Conservation (phyloP, 768 basidiomycete genomes). For the Pleurotus salmoneostramineus region DNA sequence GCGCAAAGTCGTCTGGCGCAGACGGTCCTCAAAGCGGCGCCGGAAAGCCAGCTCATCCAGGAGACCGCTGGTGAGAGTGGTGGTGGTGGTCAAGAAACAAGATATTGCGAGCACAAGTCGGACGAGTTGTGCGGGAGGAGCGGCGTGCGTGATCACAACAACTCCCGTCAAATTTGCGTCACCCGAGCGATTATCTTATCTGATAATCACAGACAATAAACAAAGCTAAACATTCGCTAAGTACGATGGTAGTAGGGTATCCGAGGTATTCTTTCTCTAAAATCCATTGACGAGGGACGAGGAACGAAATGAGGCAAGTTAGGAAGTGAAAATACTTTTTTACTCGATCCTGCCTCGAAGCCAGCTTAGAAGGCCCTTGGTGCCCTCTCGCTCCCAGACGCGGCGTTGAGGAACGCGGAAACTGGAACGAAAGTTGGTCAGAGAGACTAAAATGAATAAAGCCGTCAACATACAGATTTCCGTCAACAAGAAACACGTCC, state of each 20-base stretch:
- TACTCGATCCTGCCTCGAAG: constrained; percentile 67
- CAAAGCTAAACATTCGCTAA: too few relatives aligned
- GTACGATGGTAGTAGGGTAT: background rate
- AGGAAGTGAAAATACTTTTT: constrained; percentile 4
- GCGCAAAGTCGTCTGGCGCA: background rate
- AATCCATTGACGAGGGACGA: background rate
- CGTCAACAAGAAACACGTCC: constrained; percentile 81
- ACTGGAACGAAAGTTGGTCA: constrained; percentile 27
- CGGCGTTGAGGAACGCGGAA: constrained; percentile 79
- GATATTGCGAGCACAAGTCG: background rate
- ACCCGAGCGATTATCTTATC: constrained; percentile 1
- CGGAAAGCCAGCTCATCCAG: constrained; percentile 4
- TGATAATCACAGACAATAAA: background rate
- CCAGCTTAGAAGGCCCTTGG: constrained; percentile 78
- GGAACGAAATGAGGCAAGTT: background rate
- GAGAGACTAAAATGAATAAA: background rate
- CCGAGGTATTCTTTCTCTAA: background rate
- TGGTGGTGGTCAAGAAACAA: background rate
- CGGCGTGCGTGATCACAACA: too few relatives aligned
- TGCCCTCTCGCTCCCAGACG: constrained; percentile 86
- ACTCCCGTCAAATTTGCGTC: too few relatives aligned
- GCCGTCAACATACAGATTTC: constrained; percentile 63
- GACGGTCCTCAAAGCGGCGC: background rate
- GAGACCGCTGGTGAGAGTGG: background rate
- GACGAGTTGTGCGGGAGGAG: too few relatives aligned